phyloP scores from a whole-genome alignment of 179 eudicot genomes.

The Silene coronaria region DNA sequence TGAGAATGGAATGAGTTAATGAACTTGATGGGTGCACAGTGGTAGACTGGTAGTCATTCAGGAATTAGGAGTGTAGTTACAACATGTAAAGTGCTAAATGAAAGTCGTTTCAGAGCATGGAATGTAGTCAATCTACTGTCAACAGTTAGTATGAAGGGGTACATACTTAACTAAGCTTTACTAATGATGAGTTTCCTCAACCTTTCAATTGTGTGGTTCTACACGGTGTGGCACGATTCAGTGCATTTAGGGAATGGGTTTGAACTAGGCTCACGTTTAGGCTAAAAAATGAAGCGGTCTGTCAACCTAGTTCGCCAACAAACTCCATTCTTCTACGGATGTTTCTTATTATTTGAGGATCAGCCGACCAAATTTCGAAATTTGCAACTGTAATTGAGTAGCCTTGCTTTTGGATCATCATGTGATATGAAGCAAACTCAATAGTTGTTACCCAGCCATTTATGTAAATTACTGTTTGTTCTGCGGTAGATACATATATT shows the following conservation, averaged over 20 bases:
- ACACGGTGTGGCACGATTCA: too few relatives aligned
- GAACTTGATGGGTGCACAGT: too few relatives aligned
- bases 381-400: not conserved
- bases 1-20: not conserved
- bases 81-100: not conserved
- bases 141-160: not conserved
- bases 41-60: too few relatives aligned
- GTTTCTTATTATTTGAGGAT: too few relatives aligned
- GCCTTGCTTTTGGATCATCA: constrained; percentile 7
- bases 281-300: too few relatives aligned
- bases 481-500: constrained; percentile 22
- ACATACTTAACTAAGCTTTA: not conserved
- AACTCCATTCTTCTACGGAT: too few relatives aligned
- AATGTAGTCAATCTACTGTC: not conserved
- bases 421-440: constrained; percentile 14
- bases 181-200: not conserved
- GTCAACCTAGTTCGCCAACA: too few relatives aligned
- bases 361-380: too few relatives aligned
- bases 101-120: not conserved
- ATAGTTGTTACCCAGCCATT: not conserved
- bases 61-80: not conserved
- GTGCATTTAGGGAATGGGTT: too few relatives aligned
- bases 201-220: not conserved
- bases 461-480: constrained; percentile 12
- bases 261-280: too few relatives aligned